These are phyloP conservation scores for Sclerotinia sclerotiorum DNA, from an alignment of 2,329 filamentous ascomycete species.

Conservation along the genomic window DNA sequence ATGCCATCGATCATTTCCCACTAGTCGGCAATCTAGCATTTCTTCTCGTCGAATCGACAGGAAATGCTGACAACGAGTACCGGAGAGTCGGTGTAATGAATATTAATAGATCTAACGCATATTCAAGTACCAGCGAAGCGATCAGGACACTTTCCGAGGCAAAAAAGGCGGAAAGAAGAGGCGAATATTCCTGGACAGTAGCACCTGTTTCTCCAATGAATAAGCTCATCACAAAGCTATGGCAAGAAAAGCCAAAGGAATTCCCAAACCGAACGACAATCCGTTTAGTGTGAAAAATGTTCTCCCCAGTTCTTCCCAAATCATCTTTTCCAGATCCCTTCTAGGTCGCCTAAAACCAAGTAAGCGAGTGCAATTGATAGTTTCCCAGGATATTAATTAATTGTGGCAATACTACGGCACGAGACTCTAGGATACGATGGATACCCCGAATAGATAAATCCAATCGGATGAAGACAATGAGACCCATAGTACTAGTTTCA, in stretches of 20 bases:
- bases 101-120: slow-evolving; percentile 1
- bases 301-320: neutral
- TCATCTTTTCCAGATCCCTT: neutral
- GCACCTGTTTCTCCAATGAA: neutral
- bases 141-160: slow-evolving; percentile 13
- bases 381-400: slow-evolving; percentile 4
- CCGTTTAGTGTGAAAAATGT: slow-evolving; percentile 3
- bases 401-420: neutral
- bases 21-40: slow-evolving; percentile 19
- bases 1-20: neutral
- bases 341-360: neutral
- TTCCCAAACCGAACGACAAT: slow-evolving; percentile 16
- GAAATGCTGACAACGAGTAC: slow-evolving; percentile 22
- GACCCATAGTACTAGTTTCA: neutral
- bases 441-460: neutral
- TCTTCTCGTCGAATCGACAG: slow-evolving; percentile 27
- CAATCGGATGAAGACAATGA: neutral
- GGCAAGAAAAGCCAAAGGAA: slow-evolving; percentile 6
- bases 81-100: slow-evolving; percentile 24
- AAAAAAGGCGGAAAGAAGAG: neutral
- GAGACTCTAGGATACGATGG: neutral
- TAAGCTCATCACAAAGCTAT: neutral
- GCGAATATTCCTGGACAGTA: slow-evolving; percentile 15
- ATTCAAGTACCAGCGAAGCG: neutral
- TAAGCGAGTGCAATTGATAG: neutral